Base-by-base conservation (phyloP, 768 basidiomycete species). In the Lepiota subincarnata region DNA sequence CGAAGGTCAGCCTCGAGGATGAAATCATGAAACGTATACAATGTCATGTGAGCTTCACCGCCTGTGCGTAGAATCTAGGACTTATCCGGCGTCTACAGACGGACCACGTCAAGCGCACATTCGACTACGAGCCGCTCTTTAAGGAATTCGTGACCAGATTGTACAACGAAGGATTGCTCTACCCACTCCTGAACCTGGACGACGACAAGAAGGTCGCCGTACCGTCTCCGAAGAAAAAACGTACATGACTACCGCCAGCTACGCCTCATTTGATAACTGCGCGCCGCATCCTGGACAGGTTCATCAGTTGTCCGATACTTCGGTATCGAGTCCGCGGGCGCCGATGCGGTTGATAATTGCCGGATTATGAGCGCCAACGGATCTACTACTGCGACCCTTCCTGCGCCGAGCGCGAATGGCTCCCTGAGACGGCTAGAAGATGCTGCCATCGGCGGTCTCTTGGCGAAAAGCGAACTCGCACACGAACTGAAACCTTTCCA, bases 71-170 rank as follows among this genome's bases (percentile, higher is more conserved):
- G 31, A 31, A 11, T 7, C 10, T 11, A 31, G 31, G 31, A 7
- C 31, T 31, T 31, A 31, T 31, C 31, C 10, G 7, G 31, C 7
- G 31, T 14, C 37, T 51, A 43, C 59, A 83, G 83, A 74, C 73
- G 8, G 83, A 86, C 19, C 74, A 82, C 56, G 60, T 80, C 40
- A 81, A 79, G 48, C 68, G 84, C 12, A 83, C 82, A 8, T 79
- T 77, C 57, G 82, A 86, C 64, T 86, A 84, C 57, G 81, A 83
- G 59, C 81, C 81, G 0, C 84, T 86, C 64, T 66, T 83, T 26
- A 66, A 64, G n/a, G 71, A 68, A 34, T 83, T 78, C 55, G 57
- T 80, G 6, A 65, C 58, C 12, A 61, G 64, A 1, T 55, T 82
- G 57, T 73, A 81, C 37, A 53, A 66, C 1, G 79, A 80, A 55